Percentiles rank a stretch among this genome's conserved stretches.
These are phyloP conservation scores for Eucalyptus albens DNA, from an alignment of 345 rosid species.

Conservation along the genomic window DNA sequence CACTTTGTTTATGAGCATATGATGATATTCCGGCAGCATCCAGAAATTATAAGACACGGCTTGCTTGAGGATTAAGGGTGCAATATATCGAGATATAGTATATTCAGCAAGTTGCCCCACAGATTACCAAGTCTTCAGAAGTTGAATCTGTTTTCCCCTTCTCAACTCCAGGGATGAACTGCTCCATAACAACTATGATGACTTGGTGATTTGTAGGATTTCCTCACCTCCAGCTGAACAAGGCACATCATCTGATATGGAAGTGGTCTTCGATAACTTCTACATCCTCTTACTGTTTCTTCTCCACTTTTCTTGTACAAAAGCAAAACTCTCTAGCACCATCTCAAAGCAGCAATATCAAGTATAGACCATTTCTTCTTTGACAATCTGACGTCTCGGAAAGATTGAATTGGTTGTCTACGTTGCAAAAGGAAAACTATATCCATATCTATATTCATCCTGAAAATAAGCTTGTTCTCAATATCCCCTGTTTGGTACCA, in stretches of 20 bases:
- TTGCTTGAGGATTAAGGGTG: background rate
- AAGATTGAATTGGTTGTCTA: background rate
- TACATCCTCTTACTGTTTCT: background rate
- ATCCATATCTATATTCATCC: background rate
- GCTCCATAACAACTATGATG: background rate
- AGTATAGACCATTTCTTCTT: background rate
- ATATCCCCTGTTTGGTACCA: background rate
- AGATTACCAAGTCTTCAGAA: background rate
- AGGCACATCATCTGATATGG: background rate
- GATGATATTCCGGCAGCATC: background rate
- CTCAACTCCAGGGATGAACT: background rate
- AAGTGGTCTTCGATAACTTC: background rate
- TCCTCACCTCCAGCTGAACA: background rate
- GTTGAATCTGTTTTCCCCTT: background rate
- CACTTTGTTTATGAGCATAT: background rate
- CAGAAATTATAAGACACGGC: accelerated
- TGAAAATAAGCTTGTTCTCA: background rate
- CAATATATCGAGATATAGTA: background rate
- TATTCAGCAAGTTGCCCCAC: background rate
- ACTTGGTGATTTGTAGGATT: background rate
- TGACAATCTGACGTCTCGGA: background rate
- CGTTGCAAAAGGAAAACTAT: background rate
- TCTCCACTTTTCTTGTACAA: background rate
- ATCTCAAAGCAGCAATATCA: background rate
- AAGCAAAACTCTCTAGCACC: background rate